These are phyloP conservation scores for Rasamsonia emersonii DNA, from an alignment of 2,329 filamentous ascomycete genomes.

Conservation along the genomic window DNA sequence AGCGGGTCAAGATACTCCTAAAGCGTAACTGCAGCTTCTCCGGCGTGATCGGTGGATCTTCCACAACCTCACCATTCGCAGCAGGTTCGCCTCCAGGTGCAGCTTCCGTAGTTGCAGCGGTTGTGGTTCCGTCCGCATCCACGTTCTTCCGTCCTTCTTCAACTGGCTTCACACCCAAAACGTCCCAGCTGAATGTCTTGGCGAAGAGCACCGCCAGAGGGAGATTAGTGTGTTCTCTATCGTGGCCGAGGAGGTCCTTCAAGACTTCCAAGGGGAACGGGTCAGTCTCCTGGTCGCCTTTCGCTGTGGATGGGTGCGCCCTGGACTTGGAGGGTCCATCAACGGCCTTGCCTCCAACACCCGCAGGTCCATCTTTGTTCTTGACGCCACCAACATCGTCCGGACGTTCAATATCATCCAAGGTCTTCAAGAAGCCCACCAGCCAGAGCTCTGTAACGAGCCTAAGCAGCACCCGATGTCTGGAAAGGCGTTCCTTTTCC, in stretches of 20 bases:
- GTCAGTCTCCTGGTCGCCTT: constrained; percentile 61
- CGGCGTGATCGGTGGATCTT: constrained; percentile 66
- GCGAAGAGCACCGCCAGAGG: constrained; percentile 91
- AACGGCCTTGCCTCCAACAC: constrained; percentile 34
- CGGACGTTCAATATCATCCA: constrained; percentile 59
- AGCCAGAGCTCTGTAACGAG: constrained; percentile 96
- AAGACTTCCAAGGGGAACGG: constrained; percentile 96
- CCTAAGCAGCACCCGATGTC: constrained; percentile 77
- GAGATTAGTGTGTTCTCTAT: constrained; percentile 84
- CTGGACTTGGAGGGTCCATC: constrained; percentile 55
- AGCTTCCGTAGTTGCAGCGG: constrained; percentile 40
- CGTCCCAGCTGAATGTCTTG: constrained; percentile 93
- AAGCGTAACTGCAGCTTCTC: constrained; percentile 78
- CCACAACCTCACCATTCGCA: constrained; percentile 33
- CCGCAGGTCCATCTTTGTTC: constrained; percentile 43
- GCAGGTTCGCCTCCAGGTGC: constrained; percentile 44
- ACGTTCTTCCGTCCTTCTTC: constrained; percentile 76
- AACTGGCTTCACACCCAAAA: constrained; percentile 67
- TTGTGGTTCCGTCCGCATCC: constrained; percentile 67
- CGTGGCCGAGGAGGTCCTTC: constrained; percentile 89
- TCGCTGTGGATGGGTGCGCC: constrained; percentile 47
- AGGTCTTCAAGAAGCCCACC: constrained; percentile 73
- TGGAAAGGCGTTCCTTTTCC: constrained; percentile 82
- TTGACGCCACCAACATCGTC: constrained; percentile 52
- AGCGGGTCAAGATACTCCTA: constrained; percentile 72